Conservation (phyloP, 441 rosid species). For the Gossypium gossypioides region DNA sequence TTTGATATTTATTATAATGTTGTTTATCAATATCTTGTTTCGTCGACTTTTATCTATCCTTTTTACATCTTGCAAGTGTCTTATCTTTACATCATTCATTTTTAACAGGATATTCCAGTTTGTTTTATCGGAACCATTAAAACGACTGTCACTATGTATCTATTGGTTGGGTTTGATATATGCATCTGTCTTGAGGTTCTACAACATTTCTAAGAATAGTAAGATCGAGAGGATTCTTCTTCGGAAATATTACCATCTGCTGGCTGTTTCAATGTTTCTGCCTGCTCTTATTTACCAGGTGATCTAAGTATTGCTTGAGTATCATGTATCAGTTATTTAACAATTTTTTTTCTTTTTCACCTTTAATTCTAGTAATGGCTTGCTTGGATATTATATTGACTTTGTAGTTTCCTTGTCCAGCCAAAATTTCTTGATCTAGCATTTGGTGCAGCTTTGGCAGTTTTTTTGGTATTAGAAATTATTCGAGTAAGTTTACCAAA, state of each 20-base stretch:
- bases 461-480: conserved; percentile 69
- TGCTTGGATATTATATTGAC: conserved; percentile 5
- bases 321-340: conserved; percentile 6
- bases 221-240: conserved; percentile 92
- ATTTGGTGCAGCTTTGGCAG: conserved; percentile 86
- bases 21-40: background rate
- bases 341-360: background rate
- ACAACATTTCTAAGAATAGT: conserved; percentile 76
- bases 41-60: background rate
- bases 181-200: conserved; percentile 62
- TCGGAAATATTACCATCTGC: conserved; percentile 84
- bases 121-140: conserved; percentile 67
- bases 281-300: conserved; percentile 97
- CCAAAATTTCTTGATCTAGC: conserved; percentile 91
- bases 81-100: conserved; percentile 8
- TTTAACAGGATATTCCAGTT: conserved; percentile 61
- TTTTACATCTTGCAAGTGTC: conserved; percentile 1
- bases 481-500: conserved; percentile 57
- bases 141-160: conserved; percentile 66
- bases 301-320: conserved; percentile 14
- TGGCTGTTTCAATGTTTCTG: conserved; percentile 91
- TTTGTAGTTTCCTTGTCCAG: conserved; percentile 39
- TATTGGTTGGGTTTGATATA: conserved; percentile 68
- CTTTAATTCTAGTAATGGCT: background rate
- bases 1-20: background rate